phyloP scores from a whole-genome alignment of 2,329 filamentous ascomycete genomes.

The Ophiocordyceps polyrhachis-furcata region DNA sequence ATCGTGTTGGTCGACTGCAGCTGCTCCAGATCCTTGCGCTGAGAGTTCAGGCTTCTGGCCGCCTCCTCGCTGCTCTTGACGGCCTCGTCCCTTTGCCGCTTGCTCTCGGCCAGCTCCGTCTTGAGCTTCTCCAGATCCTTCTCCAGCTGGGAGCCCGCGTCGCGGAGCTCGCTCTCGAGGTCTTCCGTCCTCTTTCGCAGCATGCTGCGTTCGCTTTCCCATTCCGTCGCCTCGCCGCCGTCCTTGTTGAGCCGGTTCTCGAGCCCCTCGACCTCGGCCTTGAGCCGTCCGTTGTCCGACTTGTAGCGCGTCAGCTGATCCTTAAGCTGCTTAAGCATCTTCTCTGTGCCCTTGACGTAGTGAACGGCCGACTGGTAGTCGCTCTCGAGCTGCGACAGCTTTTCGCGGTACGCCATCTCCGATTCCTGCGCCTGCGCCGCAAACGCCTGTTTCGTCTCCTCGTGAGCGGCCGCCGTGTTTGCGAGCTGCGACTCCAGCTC shows the following conservation, averaged over 20 bases:
- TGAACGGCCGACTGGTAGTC: conserved; percentile 97
- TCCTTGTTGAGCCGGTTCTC: conserved; percentile 30
- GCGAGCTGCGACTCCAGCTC: conserved; percentile 83
- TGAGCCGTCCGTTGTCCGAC: conserved; percentile 63
- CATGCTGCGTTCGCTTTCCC: conserved; percentile 53
- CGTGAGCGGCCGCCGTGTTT: conserved; percentile 57
- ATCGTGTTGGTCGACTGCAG: conserved; percentile 65
- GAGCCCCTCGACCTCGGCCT: conserved; percentile 57
- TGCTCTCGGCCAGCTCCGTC: conserved; percentile 46
- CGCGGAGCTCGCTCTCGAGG: conserved; percentile 50
- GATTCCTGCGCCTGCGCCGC: conserved; percentile 69
- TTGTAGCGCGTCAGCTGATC: conserved; percentile 92
- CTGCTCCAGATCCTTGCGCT: conserved; percentile 55
- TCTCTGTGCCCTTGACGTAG: conserved; percentile 95
- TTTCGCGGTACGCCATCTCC: conserved; percentile 80
- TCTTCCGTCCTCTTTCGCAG: conserved; percentile 51
- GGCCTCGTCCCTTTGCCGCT: conserved; percentile 52
- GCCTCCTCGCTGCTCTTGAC: conserved; percentile 33
- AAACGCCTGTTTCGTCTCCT: conserved; percentile 64
- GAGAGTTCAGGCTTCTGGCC: conserved; percentile 35
- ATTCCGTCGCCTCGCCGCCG: conserved; percentile 25
- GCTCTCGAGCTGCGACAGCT: conserved; percentile 81
- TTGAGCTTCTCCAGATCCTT: conserved; percentile 48
- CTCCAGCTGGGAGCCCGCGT: conserved; percentile 50
- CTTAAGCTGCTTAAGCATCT: conserved; percentile 98